Evolutionary conservation across 164 flowering plant species (phyloP).

Genomic region (Taxillus chinensis): DNA sequence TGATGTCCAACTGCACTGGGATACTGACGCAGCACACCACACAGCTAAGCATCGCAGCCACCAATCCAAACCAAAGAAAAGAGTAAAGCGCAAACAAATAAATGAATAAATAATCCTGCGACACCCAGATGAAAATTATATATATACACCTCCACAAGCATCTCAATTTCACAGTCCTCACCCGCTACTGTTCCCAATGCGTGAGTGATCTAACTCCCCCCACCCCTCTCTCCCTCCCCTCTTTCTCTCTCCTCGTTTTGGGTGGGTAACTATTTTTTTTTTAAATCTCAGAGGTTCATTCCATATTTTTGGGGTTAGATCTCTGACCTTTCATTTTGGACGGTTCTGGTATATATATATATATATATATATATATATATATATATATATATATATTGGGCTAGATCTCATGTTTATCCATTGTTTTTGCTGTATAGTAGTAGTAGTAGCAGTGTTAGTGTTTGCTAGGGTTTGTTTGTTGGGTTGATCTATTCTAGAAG

Average conservation of each 20-base stretch:
- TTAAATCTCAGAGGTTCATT: not conserved
- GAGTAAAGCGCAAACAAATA: not conserved
- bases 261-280: no score
- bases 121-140: not conserved
- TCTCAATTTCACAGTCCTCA: not conserved
- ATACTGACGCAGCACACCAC: not conserved
- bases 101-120: no score
- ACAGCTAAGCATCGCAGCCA: not conserved
- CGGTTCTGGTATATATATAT: no score
- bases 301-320: not conserved
- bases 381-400: no score
- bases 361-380: no score
- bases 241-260: not conserved
- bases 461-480: no score
- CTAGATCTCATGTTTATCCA: no score
- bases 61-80: no score
- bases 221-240: constrained; percentile 6
- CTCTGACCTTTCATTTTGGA: not conserved
- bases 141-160: constrained; percentile 1
- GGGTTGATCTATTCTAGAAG: no score
- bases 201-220: not conserved
- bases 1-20: no score
- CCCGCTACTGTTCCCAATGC: not conserved
- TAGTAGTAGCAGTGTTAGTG: no score
- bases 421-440: no score